Evolutionary conservation across 2,329 filamentous ascomycete species (phyloP), one percentile per base, ranked within the genome.

Genomic region (Microdochium bolleyi): DNA sequence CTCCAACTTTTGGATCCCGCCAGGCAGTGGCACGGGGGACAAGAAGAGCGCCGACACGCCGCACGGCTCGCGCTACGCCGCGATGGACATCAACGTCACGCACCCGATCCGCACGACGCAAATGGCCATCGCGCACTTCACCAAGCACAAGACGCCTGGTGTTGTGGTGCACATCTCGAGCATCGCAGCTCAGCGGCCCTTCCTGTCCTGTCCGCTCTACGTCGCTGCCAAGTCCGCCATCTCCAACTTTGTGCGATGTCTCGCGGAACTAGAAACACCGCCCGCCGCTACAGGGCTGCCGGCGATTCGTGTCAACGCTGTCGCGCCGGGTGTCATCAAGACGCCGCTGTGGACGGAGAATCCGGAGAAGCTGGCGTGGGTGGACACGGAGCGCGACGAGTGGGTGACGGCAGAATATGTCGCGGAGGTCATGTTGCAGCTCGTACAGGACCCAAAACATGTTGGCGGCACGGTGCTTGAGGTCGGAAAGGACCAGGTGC

Each of bases 261-360:
- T 78, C 0, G 67, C 64, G 0, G 53, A 53, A 0, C 56, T 77
- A 3, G 69, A 75, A 22, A 51, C 54, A 1, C 50, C 57, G 1
- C 52, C 61, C 2, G 62, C 66, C 0, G 24, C n/a, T 22, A 30
- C 48, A 7, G 48, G 48, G 13, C 5, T 46, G 5, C 16, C 41
- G 9, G 13, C 41, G 16, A 66, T 78, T 19, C 60, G 71, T 0
- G 70, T 78, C 32, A 71, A 63, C 49, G 73, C 68, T 0, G 70
- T 77, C 0, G 73, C 74, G 0, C 75, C 75, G 0, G 74, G 72
- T 0, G 50, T 74, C 1, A 70, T 77, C 0, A 59, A 63, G 8
- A 77, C 75, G 1, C 75, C 75, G 2, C 54, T 78, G 2, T 75
- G 73, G 72, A 69, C 62, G 0, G 73, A 76, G 1, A 55, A 74